Percentiles rank a stretch among this genome's conserved stretches.
Conservation (phyloP, 1,284 basidiomycete genomes). For the Rhodofomes roseus region DNA sequence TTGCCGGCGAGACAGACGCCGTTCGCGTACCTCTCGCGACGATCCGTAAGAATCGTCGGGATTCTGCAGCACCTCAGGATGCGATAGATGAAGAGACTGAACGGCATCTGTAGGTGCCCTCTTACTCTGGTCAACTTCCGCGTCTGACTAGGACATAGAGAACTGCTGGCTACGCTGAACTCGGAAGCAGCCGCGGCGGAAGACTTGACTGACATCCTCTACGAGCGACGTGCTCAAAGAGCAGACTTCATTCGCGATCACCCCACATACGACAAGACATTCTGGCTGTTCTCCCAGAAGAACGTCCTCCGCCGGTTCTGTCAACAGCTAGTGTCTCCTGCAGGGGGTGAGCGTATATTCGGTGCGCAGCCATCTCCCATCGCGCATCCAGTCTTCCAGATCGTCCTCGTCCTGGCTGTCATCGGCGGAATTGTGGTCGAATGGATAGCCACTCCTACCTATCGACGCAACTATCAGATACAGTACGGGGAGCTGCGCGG, state of each 20-base stretch:
- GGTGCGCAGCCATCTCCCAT: constrained; percentile 67
- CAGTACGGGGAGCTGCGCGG: constrained; percentile 57
- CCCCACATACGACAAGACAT: constrained; percentile 87
- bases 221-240: constrained; percentile 78
- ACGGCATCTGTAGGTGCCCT: constrained; percentile 57
- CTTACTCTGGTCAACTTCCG: not conserved
- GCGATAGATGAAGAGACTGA: constrained; percentile 62
- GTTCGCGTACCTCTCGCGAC: constrained; percentile 63
- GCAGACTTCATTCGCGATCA: constrained; percentile 88
- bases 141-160: constrained; percentile 36
- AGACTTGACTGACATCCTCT: constrained; percentile 56
- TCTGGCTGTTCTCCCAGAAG: constrained; percentile 88
- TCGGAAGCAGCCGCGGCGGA: constrained; percentile 44
- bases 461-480: constrained; percentile 74
- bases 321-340: constrained; percentile 82
- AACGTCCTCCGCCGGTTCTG: constrained; percentile 75
- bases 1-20: constrained; percentile 54
- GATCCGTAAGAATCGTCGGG: constrained; percentile 42
- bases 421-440: constrained; percentile 85
- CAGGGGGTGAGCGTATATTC: constrained; percentile 83
- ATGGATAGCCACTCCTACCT: constrained; percentile 82
- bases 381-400: constrained; percentile 73
- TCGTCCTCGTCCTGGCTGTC: constrained; percentile 74
- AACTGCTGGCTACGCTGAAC: constrained; percentile 62
- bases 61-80: constrained; percentile 38